Evolutionary conservation across 73 alveolate species (phyloP).

Genomic region (Stentor coeruleus): DNA sequence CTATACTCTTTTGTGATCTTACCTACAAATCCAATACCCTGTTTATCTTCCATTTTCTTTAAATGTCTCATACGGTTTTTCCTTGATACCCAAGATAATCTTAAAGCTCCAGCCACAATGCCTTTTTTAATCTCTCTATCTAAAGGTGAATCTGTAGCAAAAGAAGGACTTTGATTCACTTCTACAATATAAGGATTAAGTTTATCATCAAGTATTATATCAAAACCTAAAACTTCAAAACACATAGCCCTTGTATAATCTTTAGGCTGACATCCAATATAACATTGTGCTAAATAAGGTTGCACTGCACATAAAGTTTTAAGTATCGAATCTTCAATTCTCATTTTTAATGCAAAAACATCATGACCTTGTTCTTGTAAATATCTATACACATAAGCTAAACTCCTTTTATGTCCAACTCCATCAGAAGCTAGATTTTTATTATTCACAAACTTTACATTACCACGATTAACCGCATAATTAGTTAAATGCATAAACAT

Average conservation of each 20-base stretch:
- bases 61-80: too few species aligned
- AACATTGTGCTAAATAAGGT: slow-evolving; percentile 26
- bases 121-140: slow-evolving; percentile 20
- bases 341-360: not conserved
- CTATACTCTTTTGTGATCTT: too few species aligned
- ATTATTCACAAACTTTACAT: slow-evolving; percentile 57
- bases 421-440: slow-evolving; percentile 24
- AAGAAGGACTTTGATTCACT: slow-evolving; percentile 34
- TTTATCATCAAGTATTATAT: not conserved
- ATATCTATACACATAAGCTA: not conserved
- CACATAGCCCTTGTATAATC: slow-evolving; percentile 30
- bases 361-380: slow-evolving; percentile 29
- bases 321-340: not conserved
- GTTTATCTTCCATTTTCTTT: too few species aligned
- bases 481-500: slow-evolving; percentile 84
- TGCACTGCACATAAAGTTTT: slow-evolving; percentile 23
- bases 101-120: not conserved
- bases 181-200: slow-evolving; percentile 29
- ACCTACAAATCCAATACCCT: too few species aligned
- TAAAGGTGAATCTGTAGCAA: slow-evolving; percentile 31
- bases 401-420: slow-evolving; percentile 10
- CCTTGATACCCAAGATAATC: not conserved
- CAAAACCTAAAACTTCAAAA: slow-evolving; percentile 31
- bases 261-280: slow-evolving; percentile 29
- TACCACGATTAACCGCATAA: slow-evolving; percentile 76